Evolutionary conservation across 441 rosid genomes (phyloP).

Genomic region (Metrosideros polymorpha): DNA sequence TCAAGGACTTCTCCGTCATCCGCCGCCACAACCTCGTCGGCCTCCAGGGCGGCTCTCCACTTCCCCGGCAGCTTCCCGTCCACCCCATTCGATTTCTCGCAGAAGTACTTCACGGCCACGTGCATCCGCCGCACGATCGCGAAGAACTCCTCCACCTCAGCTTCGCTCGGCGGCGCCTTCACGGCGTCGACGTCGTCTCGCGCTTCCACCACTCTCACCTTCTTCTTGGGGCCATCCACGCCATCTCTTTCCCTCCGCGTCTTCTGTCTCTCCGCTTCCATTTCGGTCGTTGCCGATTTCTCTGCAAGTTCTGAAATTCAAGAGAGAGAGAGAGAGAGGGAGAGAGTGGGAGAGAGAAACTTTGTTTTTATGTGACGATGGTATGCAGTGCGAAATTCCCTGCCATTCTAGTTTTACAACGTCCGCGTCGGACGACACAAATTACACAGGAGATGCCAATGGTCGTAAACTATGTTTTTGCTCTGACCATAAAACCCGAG

Average conservation of each 20-base stretch:
- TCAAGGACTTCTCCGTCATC: not conserved
- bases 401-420: not conserved
- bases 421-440: not conserved
- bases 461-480: not conserved
- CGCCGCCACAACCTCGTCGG: not conserved
- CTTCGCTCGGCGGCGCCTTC: slow-evolving; percentile 3
- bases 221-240: not conserved
- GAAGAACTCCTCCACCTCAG: slow-evolving; percentile 20
- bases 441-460: not conserved
- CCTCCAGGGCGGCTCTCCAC: slow-evolving; percentile 11
- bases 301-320: not conserved
- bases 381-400: not conserved
- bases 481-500: not conserved
- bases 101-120: slow-evolving; percentile 11
- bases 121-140: slow-evolving; percentile 16
- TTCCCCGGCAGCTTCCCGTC: not conserved
- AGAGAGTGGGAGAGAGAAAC: not conserved
- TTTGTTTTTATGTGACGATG: not conserved
- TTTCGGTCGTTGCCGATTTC: not conserved
- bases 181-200: not conserved
- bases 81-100: not conserved
- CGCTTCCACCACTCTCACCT: not conserved
- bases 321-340: not conserved
- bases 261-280: not conserved
- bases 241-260: not conserved